These are phyloP conservation scores for Solanum sejunctum DNA, from an alignment of 257 asterid genomes.

Conservation along the genomic window DNA sequence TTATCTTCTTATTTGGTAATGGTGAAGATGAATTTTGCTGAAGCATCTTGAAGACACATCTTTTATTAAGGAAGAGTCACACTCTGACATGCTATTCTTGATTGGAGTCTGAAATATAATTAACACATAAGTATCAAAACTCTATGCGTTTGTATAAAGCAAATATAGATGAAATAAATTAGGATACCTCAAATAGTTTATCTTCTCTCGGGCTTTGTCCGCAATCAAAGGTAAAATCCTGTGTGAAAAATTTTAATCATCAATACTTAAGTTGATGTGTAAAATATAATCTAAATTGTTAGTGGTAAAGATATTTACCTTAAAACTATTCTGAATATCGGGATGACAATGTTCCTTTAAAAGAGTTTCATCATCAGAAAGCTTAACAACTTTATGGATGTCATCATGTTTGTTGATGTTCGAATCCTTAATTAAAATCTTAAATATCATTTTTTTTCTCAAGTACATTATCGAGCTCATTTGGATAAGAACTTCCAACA, in stretches of 20 bases:
- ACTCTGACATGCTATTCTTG: not conserved
- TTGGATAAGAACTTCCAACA: not conserved
- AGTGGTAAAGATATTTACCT: not conserved
- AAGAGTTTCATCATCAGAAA: not conserved
- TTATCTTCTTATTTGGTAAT: no score
- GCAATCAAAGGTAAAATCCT: no score
- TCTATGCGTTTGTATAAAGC: no score
- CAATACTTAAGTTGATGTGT: no score
- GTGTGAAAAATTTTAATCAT: no score
- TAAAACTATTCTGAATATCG: no score
- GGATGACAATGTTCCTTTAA: not conserved
- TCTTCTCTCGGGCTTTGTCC: not conserved
- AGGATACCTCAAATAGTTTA: not conserved
- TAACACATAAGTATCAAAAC: no score
- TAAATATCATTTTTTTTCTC: not conserved
- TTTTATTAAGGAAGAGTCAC: not conserved
- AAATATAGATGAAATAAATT: no score
- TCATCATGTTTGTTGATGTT: no score
- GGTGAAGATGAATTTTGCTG: no score
- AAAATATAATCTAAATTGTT: no score
- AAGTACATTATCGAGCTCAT: not conserved
- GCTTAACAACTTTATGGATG: not conserved
- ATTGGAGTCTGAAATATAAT: not conserved
- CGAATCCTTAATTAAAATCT: not conserved
- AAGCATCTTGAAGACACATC: no score